Evolutionary conservation across 225 moss, liverwort and hornwort species (phyloP).

Genomic region (Rhytidiadelphus loreus): DNA sequence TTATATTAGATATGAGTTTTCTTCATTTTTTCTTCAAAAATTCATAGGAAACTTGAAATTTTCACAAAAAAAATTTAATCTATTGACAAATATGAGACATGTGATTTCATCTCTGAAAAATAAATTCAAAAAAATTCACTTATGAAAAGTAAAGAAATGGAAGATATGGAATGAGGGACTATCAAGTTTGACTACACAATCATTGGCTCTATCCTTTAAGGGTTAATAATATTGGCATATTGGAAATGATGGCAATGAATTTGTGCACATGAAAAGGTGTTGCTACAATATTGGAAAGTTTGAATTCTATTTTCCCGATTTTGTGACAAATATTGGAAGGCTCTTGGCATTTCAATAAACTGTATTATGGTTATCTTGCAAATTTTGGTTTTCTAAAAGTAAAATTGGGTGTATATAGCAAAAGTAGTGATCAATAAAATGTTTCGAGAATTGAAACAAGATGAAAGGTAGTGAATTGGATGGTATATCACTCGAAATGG

Average conservation of each 20-base stretch:
- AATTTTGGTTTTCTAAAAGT: accelerated
- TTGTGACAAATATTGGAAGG: accelerated
- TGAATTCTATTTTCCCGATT: accelerated
- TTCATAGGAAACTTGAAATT: too few relatives aligned
- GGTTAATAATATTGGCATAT: not conserved
- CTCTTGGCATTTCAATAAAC: not conserved
- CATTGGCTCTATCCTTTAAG: not conserved
- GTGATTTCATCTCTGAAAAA: not conserved
- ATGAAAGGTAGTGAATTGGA: not conserved
- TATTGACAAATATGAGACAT: not conserved
- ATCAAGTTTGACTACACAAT: not conserved
- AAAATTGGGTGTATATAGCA: not conserved
- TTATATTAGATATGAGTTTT: not conserved
- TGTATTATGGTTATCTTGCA: accelerated
- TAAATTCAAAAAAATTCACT: not conserved
- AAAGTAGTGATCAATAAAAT: accelerated
- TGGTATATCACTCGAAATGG: not conserved
- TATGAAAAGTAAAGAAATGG: not conserved
- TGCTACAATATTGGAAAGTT: not conserved
- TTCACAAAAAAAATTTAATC: too few relatives aligned
- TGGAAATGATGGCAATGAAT: not conserved
- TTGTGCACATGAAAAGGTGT: accelerated
- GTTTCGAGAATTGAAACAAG: not conserved
- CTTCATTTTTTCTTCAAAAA: not conserved
- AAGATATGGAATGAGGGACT: accelerated